These are phyloP conservation scores for Eutypa lata DNA, from an alignment of 2,329 filamentous ascomycete genomes.

Conservation along the genomic window DNA sequence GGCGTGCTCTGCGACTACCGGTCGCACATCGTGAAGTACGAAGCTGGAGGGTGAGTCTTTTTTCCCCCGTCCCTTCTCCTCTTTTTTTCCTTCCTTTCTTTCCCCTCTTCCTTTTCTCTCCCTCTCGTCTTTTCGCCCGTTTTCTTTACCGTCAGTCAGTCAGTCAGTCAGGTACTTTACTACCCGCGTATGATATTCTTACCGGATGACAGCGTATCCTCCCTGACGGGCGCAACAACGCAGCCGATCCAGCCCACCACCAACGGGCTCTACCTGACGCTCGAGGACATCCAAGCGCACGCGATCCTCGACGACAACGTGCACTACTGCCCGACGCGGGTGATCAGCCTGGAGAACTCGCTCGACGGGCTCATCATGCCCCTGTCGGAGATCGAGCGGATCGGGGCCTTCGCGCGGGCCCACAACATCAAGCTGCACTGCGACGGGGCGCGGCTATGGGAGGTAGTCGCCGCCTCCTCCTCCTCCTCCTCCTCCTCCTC, in stretches of 20 bases:
- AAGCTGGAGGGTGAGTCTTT: slow-evolving; percentile 40
- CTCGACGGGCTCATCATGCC: slow-evolving; percentile 34
- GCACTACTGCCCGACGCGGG: slow-evolving; percentile 38
- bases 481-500: no score
- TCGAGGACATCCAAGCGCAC: slow-evolving; percentile 37
- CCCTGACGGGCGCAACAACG: slow-evolving; percentile 62
- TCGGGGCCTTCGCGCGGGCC: slow-evolving; percentile 29
- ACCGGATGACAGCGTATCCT: slow-evolving; percentile 52
- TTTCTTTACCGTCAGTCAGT: no score
- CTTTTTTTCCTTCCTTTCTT: neutral
- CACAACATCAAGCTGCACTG: slow-evolving; percentile 44
- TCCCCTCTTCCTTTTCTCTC: neutral
- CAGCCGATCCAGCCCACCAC: slow-evolving; percentile 37
- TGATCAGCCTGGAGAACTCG: slow-evolving; percentile 41
- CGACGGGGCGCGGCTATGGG: slow-evolving; percentile 52
- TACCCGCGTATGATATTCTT: no score
- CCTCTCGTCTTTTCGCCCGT: neutral
- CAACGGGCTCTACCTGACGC: slow-evolving; percentile 38
- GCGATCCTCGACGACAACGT: slow-evolving; percentile 38
- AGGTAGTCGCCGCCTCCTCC: slow-evolving; percentile 36
- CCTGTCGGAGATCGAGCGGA: slow-evolving; percentile 28
- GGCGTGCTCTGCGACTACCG: slow-evolving; percentile 66
- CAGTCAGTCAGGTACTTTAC: no score
- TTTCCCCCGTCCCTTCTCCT: neutral
- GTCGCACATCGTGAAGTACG: slow-evolving; percentile 63